These are phyloP conservation scores for Quercus gilva DNA, from an alignment of 306 rosid genomes.

Conservation along the genomic window DNA sequence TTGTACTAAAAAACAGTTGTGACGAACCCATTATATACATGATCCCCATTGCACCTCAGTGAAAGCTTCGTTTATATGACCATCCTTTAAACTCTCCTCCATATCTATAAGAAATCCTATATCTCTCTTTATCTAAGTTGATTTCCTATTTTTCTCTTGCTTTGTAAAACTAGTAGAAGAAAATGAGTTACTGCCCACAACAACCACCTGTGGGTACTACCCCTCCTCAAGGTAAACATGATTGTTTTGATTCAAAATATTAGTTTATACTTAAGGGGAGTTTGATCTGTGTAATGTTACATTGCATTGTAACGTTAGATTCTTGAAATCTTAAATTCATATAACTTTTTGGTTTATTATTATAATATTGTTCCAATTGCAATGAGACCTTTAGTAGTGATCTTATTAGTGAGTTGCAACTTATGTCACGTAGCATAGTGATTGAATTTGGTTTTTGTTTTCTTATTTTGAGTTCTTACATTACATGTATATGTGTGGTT, in stretches of 20 bases:
- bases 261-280: too few species aligned
- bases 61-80: background rate
- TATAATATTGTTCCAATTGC: too few species aligned
- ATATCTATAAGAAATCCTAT: background rate
- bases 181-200: constrained; percentile 25
- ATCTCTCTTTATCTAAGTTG: background rate
- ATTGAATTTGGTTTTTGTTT: background rate
- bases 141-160: background rate
- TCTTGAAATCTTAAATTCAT: too few species aligned
- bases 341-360: too few species aligned
- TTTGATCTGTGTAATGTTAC: too few species aligned
- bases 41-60: too few species aligned
- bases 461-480: background rate
- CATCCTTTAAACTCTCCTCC: background rate
- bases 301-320: too few species aligned
- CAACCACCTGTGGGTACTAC: constrained; percentile 14
- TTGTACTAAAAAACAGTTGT: too few species aligned
- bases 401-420: background rate
- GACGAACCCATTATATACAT: too few species aligned
- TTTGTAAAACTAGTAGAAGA: background rate
- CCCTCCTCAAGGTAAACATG: constrained; percentile 14
- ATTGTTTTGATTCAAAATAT: background rate
- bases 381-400: too few species aligned
- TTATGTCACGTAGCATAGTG: background rate
- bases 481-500: background rate